Conservation (phyloP, 192 early-diverging fungal genomes). For the Mortierella alpina region DNA sequence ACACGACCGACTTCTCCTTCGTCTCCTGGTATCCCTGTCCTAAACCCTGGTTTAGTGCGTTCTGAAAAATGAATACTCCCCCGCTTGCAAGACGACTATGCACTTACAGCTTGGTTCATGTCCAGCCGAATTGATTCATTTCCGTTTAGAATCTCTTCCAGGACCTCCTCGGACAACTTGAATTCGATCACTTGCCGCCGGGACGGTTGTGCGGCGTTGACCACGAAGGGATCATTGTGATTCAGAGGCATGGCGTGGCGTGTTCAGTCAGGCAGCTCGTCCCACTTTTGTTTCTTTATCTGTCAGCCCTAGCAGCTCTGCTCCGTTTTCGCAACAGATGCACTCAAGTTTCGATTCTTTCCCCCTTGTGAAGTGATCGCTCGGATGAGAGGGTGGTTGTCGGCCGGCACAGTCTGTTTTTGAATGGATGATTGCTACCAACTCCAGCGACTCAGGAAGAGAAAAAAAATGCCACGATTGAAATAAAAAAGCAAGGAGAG, state of each 20-base stretch:
- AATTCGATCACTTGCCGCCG: conserved; percentile 50
- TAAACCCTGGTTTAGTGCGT: no score
- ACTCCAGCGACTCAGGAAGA: neutral
- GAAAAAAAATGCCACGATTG: neutral
- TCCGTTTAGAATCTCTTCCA: conserved; percentile 52
- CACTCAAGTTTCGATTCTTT: no score
- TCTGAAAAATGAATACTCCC: no score
- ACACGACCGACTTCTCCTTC: no score
- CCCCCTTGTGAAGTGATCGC: conserved; percentile 77
- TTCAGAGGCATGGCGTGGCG: conserved; percentile 90
- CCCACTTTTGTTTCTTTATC: conserved; percentile 77
- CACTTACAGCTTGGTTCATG: conserved; percentile 50
- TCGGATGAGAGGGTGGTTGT: conserved; percentile 53
- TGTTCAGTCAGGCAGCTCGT: neutral
- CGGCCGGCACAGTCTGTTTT: neutral
- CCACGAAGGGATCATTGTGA: conserved; percentile 49
- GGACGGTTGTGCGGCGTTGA: conserved; percentile 46
- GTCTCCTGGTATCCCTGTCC: no score
- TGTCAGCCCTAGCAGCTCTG: conserved; percentile 56
- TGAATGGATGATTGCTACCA: neutral
- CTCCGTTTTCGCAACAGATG: conserved; percentile 81
- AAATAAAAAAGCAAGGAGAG: neutral
- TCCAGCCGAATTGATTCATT: conserved; percentile 43
- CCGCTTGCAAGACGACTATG: neutral
- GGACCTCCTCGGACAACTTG: conserved; percentile 50